Percentiles rank a stretch among this genome's conserved stretches.
These are phyloP conservation scores for Alternaria arbusti DNA, from an alignment of 2,329 filamentous ascomycete species.

Conservation along the genomic window DNA sequence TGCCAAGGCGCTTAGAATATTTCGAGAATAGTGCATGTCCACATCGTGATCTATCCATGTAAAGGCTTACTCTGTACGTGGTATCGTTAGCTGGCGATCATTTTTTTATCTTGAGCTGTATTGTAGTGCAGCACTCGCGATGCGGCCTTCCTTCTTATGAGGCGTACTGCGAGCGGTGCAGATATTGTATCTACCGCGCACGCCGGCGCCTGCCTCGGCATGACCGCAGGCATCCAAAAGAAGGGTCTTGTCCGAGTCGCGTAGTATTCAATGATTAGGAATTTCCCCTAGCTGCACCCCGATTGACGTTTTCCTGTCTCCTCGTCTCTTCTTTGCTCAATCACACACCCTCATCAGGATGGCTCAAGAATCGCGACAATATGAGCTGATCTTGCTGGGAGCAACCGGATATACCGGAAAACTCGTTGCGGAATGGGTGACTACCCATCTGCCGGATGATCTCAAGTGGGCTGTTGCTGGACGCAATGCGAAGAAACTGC, in stretches of 20 bases:
- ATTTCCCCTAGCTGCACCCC: slow-evolving; percentile 10
- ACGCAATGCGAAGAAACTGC: slow-evolving; percentile 77
- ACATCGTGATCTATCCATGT: neutral
- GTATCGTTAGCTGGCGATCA: neutral
- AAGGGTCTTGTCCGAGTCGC: slow-evolving; percentile 26
- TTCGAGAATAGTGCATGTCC: neutral
- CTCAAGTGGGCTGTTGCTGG: slow-evolving; percentile 89
- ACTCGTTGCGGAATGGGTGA: slow-evolving; percentile 76
- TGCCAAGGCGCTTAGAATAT: slow-evolving; percentile 6
- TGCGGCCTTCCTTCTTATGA: neutral
- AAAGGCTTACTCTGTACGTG: neutral
- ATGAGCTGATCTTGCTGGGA: slow-evolving; percentile 71
- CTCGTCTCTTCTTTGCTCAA: slow-evolving; percentile 9
- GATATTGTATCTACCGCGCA: slow-evolving; percentile 9
- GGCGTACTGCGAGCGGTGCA: neutral
- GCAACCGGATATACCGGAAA: slow-evolving; percentile 85
- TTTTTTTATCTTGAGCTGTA: neutral
- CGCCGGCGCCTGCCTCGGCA: slow-evolving; percentile 18
- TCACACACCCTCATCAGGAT: slow-evolving; percentile 22
- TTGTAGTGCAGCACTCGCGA: neutral
- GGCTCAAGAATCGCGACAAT: slow-evolving; percentile 54
- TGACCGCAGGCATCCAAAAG: slow-evolving; percentile 27
- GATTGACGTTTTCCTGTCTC: neutral
- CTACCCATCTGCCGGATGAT: slow-evolving; percentile 72
- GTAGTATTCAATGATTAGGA: slow-evolving; percentile 15